These are phyloP conservation scores for Bipolaris sorokiniana DNA, from an alignment of 2,329 filamentous ascomycete genomes.

Conservation along the genomic window DNA sequence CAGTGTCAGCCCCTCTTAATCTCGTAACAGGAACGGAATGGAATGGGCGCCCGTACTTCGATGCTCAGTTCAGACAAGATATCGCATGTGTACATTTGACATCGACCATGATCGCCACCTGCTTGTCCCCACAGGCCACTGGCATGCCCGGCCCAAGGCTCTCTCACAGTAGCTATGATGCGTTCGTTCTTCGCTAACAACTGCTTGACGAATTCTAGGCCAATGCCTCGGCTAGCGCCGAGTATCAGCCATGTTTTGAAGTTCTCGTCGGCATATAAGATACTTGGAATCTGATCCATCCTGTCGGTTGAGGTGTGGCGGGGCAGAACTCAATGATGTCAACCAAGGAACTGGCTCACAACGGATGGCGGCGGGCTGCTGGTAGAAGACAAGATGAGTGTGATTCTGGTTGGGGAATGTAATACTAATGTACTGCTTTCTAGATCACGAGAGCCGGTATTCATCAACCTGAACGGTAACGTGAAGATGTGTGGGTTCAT, in stretches of 20 bases:
- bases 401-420: constrained; percentile 5
- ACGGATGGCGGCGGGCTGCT: background rate
- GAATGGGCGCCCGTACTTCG: constrained; percentile 35
- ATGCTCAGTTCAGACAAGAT: constrained; percentile 61
- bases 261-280: constrained; percentile 51
- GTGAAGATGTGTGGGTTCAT: constrained; percentile 14
- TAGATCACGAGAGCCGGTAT: constrained; percentile 13
- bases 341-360: constrained; percentile 8
- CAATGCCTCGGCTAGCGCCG: constrained; percentile 57
- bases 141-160: constrained; percentile 49
- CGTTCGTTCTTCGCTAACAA: constrained; percentile 55
- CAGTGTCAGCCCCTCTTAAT: background rate
- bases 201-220: constrained; percentile 61
- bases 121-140: constrained; percentile 51
- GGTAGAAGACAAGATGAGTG: background rate
- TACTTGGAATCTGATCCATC: constrained; percentile 53
- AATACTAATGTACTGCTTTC: constrained; percentile 14
- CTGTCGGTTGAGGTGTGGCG: constrained; percentile 21
- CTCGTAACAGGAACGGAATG: background rate
- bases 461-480: constrained; percentile 10
- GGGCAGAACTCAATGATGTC: constrained; percentile 23
- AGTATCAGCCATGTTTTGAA: constrained; percentile 56
- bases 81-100: constrained; percentile 59
- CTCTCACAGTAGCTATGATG: constrained; percentile 60
- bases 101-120: constrained; percentile 54